phyloP scores from a whole-genome alignment of 768 basidiomycete genomes.

The Naganishia antarctica region DNA sequence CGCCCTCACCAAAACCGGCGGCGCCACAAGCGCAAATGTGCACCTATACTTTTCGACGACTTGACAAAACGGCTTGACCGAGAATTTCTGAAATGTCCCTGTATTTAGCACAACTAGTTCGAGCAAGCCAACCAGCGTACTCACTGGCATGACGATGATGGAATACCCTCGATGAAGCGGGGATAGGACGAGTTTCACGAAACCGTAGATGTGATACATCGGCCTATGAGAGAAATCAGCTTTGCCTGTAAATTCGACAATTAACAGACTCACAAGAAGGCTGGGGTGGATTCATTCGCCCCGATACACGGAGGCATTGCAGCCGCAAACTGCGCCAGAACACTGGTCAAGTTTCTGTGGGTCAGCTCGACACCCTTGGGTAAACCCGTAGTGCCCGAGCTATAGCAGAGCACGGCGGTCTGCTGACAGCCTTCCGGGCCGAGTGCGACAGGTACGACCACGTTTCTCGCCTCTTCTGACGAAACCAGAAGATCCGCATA shows the following conservation, averaged over 20 bases:
- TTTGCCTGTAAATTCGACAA: not conserved
- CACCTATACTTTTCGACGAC: slow-evolving; percentile 58
- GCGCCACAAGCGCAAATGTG: slow-evolving; percentile 53
- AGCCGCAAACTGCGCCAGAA: slow-evolving; percentile 56
- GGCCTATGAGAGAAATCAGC: not conserved
- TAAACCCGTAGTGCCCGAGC: slow-evolving; percentile 35
- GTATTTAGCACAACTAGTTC: not conserved
- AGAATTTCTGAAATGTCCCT: slow-evolving; percentile 17
- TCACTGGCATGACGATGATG: slow-evolving; percentile 53
- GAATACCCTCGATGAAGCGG: slow-evolving; percentile 24
- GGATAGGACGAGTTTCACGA: slow-evolving; percentile 9
- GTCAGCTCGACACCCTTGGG: slow-evolving; percentile 50
- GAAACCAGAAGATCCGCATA: slow-evolving; percentile 9
- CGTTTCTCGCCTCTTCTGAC: not conserved
- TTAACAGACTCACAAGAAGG: slow-evolving; percentile 58
- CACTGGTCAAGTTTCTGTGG: slow-evolving; percentile 60
- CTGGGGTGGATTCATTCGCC: slow-evolving; percentile 57
- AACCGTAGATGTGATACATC: slow-evolving; percentile 25
- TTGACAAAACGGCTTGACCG: slow-evolving; percentile 20
- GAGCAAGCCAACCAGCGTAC: slow-evolving; percentile 55
- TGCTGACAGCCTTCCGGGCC: slow-evolving; percentile 12
- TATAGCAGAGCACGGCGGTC: slow-evolving; percentile 20
- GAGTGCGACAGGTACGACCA: slow-evolving; percentile 5
- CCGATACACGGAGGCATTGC: slow-evolving; percentile 53
- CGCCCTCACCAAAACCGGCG: slow-evolving; percentile 65